Conservation (phyloP, 2,329 filamentous ascomycete species). For the Claviceps quebecensis region DNA sequence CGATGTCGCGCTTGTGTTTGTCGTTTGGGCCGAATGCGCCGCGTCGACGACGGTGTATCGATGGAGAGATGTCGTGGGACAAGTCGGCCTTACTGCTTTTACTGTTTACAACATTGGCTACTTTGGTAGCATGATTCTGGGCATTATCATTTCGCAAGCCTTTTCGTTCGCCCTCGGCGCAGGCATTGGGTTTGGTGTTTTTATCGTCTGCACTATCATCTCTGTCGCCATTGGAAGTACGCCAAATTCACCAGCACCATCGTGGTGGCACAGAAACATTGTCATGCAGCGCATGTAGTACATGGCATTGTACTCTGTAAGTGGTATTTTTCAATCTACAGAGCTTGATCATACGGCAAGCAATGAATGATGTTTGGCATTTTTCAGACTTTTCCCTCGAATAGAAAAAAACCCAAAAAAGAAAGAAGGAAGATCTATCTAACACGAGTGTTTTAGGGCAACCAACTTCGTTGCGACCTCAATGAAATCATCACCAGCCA, state of each 20-base stretch:
- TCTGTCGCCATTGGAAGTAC: conserved; percentile 27
- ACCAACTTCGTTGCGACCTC: conserved; percentile 40
- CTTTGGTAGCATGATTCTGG: conserved; percentile 37
- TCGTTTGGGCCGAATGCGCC: conserved; percentile 38
- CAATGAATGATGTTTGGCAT: no score
- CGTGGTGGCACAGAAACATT: conserved; percentile 26
- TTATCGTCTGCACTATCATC: conserved; percentile 24
- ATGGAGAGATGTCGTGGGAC: conserved; percentile 31
- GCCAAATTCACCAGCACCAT: conserved; percentile 25
- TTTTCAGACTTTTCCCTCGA: not conserved
- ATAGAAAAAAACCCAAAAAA: not conserved
- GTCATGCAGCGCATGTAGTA: conserved; percentile 34
- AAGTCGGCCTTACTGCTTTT: conserved; percentile 30
- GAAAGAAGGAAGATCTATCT: not conserved
- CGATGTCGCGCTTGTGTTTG: conserved; percentile 38
- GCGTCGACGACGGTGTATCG: conserved; percentile 39
- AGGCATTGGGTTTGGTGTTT: conserved; percentile 39
- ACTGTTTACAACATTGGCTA: conserved; percentile 35
- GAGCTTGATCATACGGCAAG: no score
- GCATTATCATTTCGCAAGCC: conserved; percentile 34
- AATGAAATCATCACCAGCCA: conserved; percentile 34
- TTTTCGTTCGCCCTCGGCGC: conserved; percentile 30
- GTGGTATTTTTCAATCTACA: not conserved
- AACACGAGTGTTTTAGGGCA: conserved; percentile 25
- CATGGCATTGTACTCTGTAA: conserved; percentile 40